Conservation (phyloP, 495 filamentous ascomycete species). For the Glonium stellatum region DNA sequence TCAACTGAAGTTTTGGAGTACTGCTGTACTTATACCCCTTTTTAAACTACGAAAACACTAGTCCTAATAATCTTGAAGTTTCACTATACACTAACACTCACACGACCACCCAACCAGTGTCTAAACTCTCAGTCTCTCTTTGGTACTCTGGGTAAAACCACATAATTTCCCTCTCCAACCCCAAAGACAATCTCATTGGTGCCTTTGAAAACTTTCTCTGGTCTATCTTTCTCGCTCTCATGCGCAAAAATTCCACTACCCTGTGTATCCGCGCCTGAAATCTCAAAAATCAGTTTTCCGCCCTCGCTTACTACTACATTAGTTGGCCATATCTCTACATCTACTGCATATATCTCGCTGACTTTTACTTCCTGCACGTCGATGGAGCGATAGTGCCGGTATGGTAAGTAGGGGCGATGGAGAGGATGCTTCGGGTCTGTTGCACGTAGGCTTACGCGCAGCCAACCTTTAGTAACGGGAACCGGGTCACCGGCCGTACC, state of each 20-base stretch:
- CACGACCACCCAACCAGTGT: too few relatives aligned
- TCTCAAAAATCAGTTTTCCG: constrained; percentile 50
- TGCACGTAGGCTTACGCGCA: constrained; percentile 50
- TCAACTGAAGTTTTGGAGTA: too few relatives aligned
- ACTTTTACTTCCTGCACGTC: constrained; percentile 50
- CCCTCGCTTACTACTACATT: constrained; percentile 55
- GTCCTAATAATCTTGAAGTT: too few relatives aligned
- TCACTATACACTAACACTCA: too few relatives aligned
- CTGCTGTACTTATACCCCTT: too few relatives aligned
- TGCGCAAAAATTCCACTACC: constrained; percentile 54
- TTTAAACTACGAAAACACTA: too few relatives aligned
- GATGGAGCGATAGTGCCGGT: constrained; percentile 53
- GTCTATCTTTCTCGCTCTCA: constrained; percentile 43
- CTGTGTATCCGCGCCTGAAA: constrained; percentile 54
- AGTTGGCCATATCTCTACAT: constrained; percentile 64
- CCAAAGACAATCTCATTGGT: constrained; percentile 53
- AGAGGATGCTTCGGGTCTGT: constrained; percentile 44
- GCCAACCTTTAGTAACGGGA: constrained; percentile 51
- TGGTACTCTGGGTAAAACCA: constrained; percentile 41
- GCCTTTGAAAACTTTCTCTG: constrained; percentile 42
- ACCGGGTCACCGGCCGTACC: constrained; percentile 48
- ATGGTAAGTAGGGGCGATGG: constrained; percentile 47
- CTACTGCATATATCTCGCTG: constrained; percentile 53
- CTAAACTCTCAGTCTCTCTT: too few relatives aligned
- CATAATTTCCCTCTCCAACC: constrained; percentile 44